Base-by-base conservation (phyloP, 495 filamentous ascomycete genomes). In the Sporormia fimetaria region DNA sequence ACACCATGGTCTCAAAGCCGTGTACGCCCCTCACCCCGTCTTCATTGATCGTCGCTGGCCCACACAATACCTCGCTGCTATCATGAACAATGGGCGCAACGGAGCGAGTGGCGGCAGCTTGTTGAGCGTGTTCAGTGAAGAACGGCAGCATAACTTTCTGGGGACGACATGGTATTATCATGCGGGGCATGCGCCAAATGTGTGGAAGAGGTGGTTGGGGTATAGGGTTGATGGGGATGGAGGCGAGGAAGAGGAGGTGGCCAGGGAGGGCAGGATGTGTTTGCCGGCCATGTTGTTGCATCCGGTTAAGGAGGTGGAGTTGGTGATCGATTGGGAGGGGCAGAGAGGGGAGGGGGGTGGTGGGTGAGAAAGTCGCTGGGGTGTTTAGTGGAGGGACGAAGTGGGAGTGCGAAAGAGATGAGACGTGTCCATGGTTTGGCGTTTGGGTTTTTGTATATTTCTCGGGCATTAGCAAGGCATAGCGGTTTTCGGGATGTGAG, bases 151-250 rank as follows among this genome's bases (percentile, higher is more conserved):
- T 54, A 95, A 94, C 55, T 82, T 95, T 58, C 60, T 63, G 27
- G 87, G 90, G 1, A 76, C 81, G 27, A 94, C 78, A 10, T 98
- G 90, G 90, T 95, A 88, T 60, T 95, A 94, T 57, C 83, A 94
- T 52, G 82, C 85, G 2, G 80, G 81, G 0, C 93, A 92, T 52
- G 73, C 82, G 16, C 72, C 72, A 4, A 86, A 86, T 50, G 55
- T 96, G 54, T 96, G 85, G 70, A 74, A 73, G 46, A 70, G 87
- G 49, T 95, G 88, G 88, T 63, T 93, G 31, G 87, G 87, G 3
- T 73, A 82, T 27, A 78, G 76, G 52, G 78, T 92, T 21, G 81
- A 93, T 58, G 82, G 83, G 39, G 81, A 84, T 43, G 86, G 86
- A 0, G 86, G 87, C 4, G 86, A 93, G 61, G 71, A 83, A 58